Conservation (phyloP, 2,329 filamentous ascomycete genomes). For the Hymenoscyphus fructigenus region DNA sequence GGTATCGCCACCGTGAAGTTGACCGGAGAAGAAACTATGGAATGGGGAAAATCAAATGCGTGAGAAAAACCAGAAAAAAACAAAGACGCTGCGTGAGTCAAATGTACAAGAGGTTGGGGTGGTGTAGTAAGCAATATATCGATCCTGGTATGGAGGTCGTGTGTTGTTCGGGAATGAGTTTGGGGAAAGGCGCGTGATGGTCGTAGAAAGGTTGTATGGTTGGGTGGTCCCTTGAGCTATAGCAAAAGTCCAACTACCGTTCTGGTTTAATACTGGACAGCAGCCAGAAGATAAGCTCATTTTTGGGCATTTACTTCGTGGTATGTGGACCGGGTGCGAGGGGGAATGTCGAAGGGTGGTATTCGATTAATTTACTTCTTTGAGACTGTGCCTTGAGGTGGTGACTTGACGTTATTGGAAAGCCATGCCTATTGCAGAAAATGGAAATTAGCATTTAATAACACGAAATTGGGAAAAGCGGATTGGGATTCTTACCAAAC, state of each 20-base stretch:
- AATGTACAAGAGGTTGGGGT: constrained; percentile 4
- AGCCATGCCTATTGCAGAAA: constrained; percentile 60
- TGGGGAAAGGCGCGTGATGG: constrained; percentile 3
- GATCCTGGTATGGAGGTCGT: not conserved
- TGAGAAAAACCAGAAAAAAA: constrained; percentile 10
- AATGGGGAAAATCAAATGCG: constrained; percentile 6
- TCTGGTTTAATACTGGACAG: not conserved
- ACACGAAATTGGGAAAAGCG: constrained; percentile 45
- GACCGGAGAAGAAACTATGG: not conserved
- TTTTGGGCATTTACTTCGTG: not conserved
- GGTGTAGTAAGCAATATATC: constrained; percentile 9
- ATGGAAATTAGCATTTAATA: not conserved
- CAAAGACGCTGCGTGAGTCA: constrained; percentile 16
- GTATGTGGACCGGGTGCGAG: not conserved
- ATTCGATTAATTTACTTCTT: constrained; percentile 28
- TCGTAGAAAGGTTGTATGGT: not conserved
- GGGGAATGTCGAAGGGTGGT: not conserved
- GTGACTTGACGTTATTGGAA: constrained; percentile 78
- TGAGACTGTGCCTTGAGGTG: constrained; percentile 37
- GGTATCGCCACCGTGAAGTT: constrained; percentile 31
- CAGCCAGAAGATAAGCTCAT: not conserved
- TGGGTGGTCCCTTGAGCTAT: not conserved
- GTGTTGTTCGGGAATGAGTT: not conserved
- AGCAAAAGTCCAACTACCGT: not conserved
- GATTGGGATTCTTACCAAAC: constrained; percentile 69